Evolutionary conservation across 768 basidiomycete genomes (phyloP), one percentile per base, ranked within the genome.

Genomic region (Termitomyces bulborhizus): DNA sequence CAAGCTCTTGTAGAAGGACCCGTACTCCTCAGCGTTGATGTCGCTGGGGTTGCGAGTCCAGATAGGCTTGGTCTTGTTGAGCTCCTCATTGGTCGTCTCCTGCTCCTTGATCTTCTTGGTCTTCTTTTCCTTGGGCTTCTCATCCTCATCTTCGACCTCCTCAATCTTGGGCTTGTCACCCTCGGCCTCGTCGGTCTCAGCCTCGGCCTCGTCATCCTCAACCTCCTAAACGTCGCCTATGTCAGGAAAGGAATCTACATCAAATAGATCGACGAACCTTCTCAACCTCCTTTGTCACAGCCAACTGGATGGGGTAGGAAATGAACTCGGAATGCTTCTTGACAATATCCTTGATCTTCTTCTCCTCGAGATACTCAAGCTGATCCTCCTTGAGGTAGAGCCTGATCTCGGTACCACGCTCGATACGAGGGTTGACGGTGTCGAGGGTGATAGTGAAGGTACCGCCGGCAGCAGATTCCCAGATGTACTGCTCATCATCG

Each of bases 241-340:
- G 18, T 47, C 13, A 16, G 16, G 42, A 29, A 45, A n/a, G n/a
- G 4, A 40, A 24, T 40, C 2, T 6, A 31, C 12, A 12, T 32
- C 26, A 24, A 48, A 7, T 49, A n/a, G 40, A 42, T n/a, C 44
- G 41, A 70, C 81, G 18, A 58, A 93, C 96, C 90, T 95, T 98
- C 80, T 99, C 97, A 51, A 95, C 91, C 79, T 98, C 97, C 84
- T 99, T 99, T 68, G 92, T 93, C 57, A 98, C 95, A 48, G 93
- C 93, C 60, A 99, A 84, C 70, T 98, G 95, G 68, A 98, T 99
- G 61, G 97, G 97, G 78, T 98, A 98, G 31, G 95, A 98, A 75
- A 98, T 99, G 80, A 98, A 98, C 77, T 99, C 96, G 67, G 96
- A 98, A 82, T 99, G 96, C 81, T 98, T 98, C 84, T 99, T 98